Evolutionary conservation across 2,329 filamentous ascomycete species (phyloP).

Genomic region (Keithomyces neogunnii): DNA sequence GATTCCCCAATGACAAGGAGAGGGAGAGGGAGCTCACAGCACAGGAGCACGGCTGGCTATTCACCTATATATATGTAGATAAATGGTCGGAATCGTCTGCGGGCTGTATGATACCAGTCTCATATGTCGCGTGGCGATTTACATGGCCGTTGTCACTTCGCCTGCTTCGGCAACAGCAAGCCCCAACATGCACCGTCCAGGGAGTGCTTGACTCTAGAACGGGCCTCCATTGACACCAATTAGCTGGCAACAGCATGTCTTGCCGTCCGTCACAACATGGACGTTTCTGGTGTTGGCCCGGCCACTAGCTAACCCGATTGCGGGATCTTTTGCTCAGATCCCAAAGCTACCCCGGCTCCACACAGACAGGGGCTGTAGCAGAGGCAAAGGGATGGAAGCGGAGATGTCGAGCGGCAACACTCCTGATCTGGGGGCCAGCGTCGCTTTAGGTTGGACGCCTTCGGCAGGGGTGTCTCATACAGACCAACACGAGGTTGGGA

Average conservation of each 20-base stretch:
- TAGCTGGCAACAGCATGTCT: neutral
- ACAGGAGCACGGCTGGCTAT: neutral
- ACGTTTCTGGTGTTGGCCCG: neutral
- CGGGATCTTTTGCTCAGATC: constrained; percentile 2
- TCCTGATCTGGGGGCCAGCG: neutral
- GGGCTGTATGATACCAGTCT: neutral
- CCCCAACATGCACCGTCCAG: neutral
- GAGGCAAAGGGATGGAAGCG: neutral
- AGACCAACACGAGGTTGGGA: too few species aligned
- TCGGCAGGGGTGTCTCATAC: too few species aligned
- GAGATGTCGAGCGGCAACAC: neutral
- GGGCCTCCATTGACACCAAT: neutral
- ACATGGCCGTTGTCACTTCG: neutral
- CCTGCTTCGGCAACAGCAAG: neutral
- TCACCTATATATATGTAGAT: neutral
- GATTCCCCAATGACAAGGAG: neutral
- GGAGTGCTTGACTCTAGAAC: neutral
- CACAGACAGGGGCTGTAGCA: neutral
- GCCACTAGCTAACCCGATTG: neutral
- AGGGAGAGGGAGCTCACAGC: neutral
- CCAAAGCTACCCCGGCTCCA: neutral
- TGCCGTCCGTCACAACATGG: too few species aligned
- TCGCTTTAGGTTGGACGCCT: too few species aligned
- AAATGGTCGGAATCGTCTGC: neutral
- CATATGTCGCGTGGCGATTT: neutral